phyloP scores from a whole-genome alignment of 306 rosid genomes.

The Quercus agrifolia region DNA sequence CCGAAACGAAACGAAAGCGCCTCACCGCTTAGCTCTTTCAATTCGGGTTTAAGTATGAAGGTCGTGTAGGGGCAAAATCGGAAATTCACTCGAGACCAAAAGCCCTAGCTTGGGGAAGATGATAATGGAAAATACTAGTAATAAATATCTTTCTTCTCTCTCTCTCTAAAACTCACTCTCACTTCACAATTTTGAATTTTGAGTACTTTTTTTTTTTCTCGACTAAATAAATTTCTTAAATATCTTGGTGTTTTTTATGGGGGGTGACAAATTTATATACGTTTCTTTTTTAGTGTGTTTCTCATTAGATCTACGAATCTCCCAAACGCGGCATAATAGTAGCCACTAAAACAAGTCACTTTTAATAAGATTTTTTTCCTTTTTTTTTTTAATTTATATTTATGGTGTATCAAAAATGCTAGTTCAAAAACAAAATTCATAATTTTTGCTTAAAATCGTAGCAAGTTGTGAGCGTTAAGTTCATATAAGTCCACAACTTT shows the following conservation, averaged over 20 bases:
- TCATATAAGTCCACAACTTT: no score
- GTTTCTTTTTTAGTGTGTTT: neutral
- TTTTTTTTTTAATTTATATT: no score
- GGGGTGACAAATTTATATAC: neutral
- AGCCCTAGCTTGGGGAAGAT: constrained; percentile 15
- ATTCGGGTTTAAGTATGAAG: neutral
- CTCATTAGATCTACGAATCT: neutral
- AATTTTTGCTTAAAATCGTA: rapidly evolving
- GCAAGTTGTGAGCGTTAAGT: no score
- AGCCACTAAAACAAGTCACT: neutral
- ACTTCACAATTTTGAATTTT: constrained; percentile 6
- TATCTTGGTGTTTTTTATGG: neutral
- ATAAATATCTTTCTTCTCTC: constrained; percentile 11
- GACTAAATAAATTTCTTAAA: neutral
- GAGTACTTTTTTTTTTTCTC: neutral
- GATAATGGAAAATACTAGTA: neutral
- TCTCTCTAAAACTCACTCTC: neutral
- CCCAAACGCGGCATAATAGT: neutral
- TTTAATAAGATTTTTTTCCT: neutral
- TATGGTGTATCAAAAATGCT: neutral
- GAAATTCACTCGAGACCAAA: constrained; percentile 16
- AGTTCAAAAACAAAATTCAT: neutral
- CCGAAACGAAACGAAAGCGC: neutral
- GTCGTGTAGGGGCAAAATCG: neutral
- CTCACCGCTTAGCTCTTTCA: neutral